These are phyloP conservation scores for Cubamyces lactineus DNA, from an alignment of 768 basidiomycete species.

Conservation along the genomic window DNA sequence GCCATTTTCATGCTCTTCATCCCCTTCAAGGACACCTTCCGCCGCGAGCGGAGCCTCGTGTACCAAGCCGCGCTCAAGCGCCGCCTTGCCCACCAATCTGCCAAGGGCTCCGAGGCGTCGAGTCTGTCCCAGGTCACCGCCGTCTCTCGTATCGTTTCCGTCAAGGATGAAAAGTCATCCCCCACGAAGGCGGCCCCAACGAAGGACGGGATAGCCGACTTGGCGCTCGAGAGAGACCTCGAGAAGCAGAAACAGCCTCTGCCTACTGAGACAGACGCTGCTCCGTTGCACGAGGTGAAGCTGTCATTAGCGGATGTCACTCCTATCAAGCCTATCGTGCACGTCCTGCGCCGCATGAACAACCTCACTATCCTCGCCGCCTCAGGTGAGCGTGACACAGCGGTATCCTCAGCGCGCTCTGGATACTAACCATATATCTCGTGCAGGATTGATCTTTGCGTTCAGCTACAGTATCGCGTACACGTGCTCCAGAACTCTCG, in stretches of 20 bases:
- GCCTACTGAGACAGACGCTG: background rate
- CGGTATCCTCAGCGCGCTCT: background rate
- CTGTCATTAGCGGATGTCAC: constrained; percentile 75
- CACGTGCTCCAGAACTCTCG: constrained; percentile 73
- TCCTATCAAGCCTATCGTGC: constrained; percentile 63
- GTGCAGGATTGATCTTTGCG: constrained; percentile 67
- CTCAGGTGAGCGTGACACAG: constrained; percentile 51
- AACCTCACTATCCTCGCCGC: constrained; percentile 68
- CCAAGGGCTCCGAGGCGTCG: constrained; percentile 30
- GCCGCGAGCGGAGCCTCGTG: constrained; percentile 76
- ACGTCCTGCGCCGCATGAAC: constrained; percentile 61
- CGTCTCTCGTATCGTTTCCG: constrained; percentile 13
- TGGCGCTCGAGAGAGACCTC: constrained; percentile 22
- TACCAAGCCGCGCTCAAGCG: constrained; percentile 70
- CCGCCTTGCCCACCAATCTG: constrained; percentile 32
- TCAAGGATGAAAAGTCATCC: background rate
- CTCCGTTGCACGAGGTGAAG: constrained; percentile 39
- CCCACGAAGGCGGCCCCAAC: background rate
- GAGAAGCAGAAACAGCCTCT: constrained; percentile 31
- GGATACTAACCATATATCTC: background rate
- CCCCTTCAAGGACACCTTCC: constrained; percentile 82
- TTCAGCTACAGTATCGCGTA: constrained; percentile 74
- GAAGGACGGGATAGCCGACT: constrained; percentile 5
- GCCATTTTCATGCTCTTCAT: constrained; percentile 58
- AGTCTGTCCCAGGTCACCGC: constrained; percentile 31